Conservation (phyloP, 2,329 filamentous ascomycete genomes). For the Phyllachora maydis region DNA sequence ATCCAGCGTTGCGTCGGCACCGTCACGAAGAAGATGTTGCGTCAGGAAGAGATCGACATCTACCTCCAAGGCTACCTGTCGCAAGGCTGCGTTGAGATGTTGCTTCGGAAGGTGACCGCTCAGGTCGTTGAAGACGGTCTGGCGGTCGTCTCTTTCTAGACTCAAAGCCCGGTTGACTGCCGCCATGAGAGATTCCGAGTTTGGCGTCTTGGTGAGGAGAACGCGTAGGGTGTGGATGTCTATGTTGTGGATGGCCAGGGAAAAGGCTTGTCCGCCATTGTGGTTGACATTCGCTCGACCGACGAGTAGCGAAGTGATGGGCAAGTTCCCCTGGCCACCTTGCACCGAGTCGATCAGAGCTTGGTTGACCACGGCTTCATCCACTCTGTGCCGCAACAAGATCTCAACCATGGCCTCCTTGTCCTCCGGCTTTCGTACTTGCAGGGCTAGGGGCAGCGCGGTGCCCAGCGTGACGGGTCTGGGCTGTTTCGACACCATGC, state of each 20-base stretch:
- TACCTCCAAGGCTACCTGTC: conserved; percentile 5
- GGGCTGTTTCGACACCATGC: conserved; percentile 6
- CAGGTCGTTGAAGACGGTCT: conserved; percentile 4
- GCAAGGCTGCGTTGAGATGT: conserved; percentile 8
- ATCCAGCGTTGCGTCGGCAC: conserved; percentile 7
- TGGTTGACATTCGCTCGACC: conserved; percentile 7
- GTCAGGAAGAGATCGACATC: conserved; percentile 6
- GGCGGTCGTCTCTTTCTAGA: conserved; percentile 2
- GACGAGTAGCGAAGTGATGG: conserved; percentile 6
- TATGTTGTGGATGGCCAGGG: conserved; percentile 7
- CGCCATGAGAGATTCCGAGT: conserved; percentile 6
- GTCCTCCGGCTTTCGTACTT: conserved; percentile 2
- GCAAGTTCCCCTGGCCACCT: conserved; percentile 4
- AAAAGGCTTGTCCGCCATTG: conserved; percentile 9
- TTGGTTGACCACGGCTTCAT: conserved; percentile 6
- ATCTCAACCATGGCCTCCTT: conserved; percentile 5
- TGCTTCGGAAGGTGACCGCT: conserved; percentile 5
- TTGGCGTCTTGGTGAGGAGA: conserved; percentile 6
- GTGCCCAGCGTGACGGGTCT: conserved; percentile 6
- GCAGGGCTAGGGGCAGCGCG: conserved; percentile 7
- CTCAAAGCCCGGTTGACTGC: conserved; percentile 6
- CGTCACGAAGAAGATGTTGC: conserved; percentile 6
- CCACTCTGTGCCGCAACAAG: conserved; percentile 6
- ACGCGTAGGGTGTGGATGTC: conserved; percentile 6
- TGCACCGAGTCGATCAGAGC: conserved; percentile 7